A percentile compares a stretch with the other conserved stretches of the same genome.
phyloP scores from a whole-genome alignment of 2,329 filamentous ascomycete genomes.

The Rhynchosporium graminicola region DNA sequence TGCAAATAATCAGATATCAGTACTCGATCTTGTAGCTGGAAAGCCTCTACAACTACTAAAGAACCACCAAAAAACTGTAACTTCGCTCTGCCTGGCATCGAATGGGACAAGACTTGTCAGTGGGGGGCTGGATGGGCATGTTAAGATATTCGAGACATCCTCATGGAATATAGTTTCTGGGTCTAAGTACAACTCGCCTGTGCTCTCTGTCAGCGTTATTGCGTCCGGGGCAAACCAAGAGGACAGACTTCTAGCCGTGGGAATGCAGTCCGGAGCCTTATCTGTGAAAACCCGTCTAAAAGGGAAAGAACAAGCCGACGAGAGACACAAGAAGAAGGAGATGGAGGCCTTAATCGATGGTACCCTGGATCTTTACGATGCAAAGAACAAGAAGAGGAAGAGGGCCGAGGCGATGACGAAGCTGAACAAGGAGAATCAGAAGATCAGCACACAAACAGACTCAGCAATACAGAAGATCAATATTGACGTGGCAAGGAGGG shows the following conservation, averaged over 20 bases:
- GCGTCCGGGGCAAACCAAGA: conserved; percentile 66
- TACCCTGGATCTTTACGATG: conserved; percentile 76
- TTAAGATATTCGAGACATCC: conserved; percentile 94
- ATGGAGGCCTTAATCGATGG: conserved; percentile 82
- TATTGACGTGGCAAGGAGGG: conserved; percentile 63
- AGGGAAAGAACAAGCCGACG: conserved; percentile 75
- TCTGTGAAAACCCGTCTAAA: conserved; percentile 87
- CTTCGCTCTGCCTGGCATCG: conserved; percentile 78
- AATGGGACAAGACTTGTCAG: conserved; percentile 79
- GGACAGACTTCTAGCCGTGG: conserved; percentile 92
- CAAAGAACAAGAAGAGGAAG: conserved; percentile 65
- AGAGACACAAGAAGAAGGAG: conserved; percentile 76
- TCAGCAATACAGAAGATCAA: conserved; percentile 83
- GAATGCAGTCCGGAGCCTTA: conserved; percentile 91
- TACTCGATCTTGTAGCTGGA: conserved; percentile 89
- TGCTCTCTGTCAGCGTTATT: conserved; percentile 81
- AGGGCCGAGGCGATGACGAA: conserved; percentile 60
- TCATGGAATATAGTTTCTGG: conserved; percentile 97
- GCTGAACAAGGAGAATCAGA: conserved; percentile 69
- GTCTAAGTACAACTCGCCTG: conserved; percentile 88
- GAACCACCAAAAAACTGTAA: conserved; percentile 98
- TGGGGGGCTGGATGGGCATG: conserved; percentile 89
- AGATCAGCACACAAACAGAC: conserved; percentile 68
- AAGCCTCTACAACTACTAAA: conserved; percentile 83
- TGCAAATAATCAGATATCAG: conserved; percentile 82